A percentile compares a stretch with the other conserved stretches of the same genome.
Conservation (phyloP, 139 green algal species). For the Marvania coccoides region DNA sequence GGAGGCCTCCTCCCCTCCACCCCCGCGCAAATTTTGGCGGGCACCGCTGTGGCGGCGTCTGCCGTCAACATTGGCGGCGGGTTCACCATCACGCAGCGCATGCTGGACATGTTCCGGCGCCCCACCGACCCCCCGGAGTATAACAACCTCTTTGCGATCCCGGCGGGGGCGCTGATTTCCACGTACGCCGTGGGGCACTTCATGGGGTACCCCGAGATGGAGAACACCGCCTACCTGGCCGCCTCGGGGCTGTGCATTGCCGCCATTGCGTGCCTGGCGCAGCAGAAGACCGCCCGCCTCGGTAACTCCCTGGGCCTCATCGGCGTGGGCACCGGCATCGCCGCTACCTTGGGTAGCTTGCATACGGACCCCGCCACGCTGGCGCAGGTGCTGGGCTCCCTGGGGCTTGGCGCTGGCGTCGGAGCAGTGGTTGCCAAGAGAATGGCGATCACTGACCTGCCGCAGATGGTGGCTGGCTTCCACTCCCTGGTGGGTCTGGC, state of each 20-base stretch:
- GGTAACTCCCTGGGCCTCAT: slow-evolving; percentile 73
- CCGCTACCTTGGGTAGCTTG: slow-evolving; percentile 59
- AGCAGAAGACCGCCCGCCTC: slow-evolving; percentile 64
- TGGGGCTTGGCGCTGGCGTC: slow-evolving; percentile 38
- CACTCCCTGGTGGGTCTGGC: slow-evolving; percentile 78
- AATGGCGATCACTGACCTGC: slow-evolving; percentile 68
- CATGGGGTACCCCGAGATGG: slow-evolving; percentile 52
- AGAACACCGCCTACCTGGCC: slow-evolving; percentile 62
- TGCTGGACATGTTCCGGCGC: slow-evolving; percentile 93
- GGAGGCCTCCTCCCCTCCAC: slow-evolving; percentile 54
- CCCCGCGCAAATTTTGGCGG: slow-evolving; percentile 48
- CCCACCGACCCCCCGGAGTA: slow-evolving; percentile 73
- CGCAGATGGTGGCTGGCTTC: slow-evolving; percentile 74
- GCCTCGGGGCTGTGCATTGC: slow-evolving; percentile 70
- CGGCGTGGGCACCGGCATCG: slow-evolving; percentile 64
- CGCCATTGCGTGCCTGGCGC: slow-evolving; percentile 73
- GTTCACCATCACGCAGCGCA: slow-evolving; percentile 80
- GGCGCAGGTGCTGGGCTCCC: slow-evolving; percentile 24
- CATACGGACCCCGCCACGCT: slow-evolving; percentile 14
- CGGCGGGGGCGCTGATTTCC: slow-evolving; percentile 39
- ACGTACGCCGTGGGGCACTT: slow-evolving; percentile 37
- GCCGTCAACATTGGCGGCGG: slow-evolving; percentile 85
- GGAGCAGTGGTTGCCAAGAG: slow-evolving; percentile 46
- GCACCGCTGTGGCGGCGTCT: slow-evolving; percentile 51
- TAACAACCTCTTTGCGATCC: slow-evolving; percentile 67